Percentiles rank a stretch among this genome's conserved stretches.
phyloP scores from a whole-genome alignment of 2,329 filamentous ascomycete genomes.

The Metarhizium brunneum region DNA sequence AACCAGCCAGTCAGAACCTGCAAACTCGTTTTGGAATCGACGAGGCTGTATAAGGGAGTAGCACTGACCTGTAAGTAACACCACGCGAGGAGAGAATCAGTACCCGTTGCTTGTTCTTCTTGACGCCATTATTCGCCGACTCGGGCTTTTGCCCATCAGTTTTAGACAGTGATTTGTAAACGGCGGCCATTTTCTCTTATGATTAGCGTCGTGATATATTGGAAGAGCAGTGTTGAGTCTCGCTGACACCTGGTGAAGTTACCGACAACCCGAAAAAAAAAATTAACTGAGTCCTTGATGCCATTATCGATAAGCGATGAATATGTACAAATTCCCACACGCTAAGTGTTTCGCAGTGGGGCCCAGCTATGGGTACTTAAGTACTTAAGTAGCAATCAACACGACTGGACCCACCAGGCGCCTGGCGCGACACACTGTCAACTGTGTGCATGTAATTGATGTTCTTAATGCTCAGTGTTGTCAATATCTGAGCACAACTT shows the following conservation, averaged over 20 bases:
- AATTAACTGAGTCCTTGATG: no score
- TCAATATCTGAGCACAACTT: no score
- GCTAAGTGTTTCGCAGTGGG: no score
- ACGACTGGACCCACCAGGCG: background rate
- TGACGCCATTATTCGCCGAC: constrained; percentile 36
- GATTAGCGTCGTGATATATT: background rate
- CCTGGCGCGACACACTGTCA: background rate
- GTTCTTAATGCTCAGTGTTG: background rate
- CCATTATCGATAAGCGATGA: constrained; percentile 4
- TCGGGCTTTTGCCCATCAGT: constrained; percentile 39
- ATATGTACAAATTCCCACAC: no score
- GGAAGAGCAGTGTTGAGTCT: background rate
- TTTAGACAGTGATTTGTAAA: constrained; percentile 68
- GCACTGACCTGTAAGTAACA: constrained; percentile 68
- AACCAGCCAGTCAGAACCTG: background rate
- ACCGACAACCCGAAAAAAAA: background rate
- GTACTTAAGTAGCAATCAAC: no score
- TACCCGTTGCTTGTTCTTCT: constrained; percentile 66
- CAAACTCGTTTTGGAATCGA: background rate
- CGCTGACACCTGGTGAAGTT: background rate
- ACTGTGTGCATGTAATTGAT: background rate
- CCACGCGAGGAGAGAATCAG: constrained; percentile 88
- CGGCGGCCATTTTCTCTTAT: constrained; percentile 47
- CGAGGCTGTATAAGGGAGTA: background rate
- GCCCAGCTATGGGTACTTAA: no score